Evolutionary conservation across 805 yeast species (phyloP).

Genomic region (Lachancea fermentati): DNA sequence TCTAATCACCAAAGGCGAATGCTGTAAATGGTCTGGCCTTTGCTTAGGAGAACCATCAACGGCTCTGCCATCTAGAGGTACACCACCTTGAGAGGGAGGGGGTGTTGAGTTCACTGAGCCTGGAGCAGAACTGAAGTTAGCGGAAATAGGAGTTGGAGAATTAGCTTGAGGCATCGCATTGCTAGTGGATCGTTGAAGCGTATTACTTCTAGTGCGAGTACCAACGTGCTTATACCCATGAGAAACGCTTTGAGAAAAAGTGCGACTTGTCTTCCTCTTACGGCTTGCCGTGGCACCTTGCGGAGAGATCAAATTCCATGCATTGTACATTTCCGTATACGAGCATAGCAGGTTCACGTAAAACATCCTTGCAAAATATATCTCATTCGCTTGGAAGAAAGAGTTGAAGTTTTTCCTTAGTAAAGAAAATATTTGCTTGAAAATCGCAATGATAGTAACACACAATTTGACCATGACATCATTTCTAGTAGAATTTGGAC

Average conservation of each 20-base stretch:
- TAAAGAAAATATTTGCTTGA: constrained; percentile 45
- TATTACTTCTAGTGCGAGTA: constrained; percentile 9
- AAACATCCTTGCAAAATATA: constrained; percentile 59
- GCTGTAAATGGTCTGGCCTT: constrained; percentile 10
- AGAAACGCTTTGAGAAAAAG: constrained; percentile 6
- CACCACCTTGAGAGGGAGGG: constrained; percentile 8
- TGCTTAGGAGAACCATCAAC: constrained; percentile 17
- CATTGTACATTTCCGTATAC: constrained; percentile 61
- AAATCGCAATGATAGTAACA: constrained; percentile 38
- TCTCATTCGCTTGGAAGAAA: constrained; percentile 53
- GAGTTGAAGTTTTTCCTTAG: constrained; percentile 43
- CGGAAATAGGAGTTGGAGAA: constrained; percentile 1
- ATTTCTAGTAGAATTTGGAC: constrained; percentile 21
- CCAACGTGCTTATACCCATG: constrained; percentile 6
- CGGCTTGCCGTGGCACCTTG: constrained; percentile 7
- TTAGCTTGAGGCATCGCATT: constrained; percentile 1
- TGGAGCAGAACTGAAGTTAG: constrained; percentile 1
- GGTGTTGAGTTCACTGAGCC: constrained; percentile 10
- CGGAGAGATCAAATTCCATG: constrained; percentile 40
- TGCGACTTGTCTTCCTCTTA: constrained; percentile 10
- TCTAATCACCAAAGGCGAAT: constrained; percentile 12
- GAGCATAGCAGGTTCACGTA: constrained; percentile 57
- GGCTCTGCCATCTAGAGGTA: not conserved
- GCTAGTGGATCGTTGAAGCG: constrained; percentile 5
- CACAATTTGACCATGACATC: constrained; percentile 36